Evolutionary conservation across 2,329 filamentous ascomycete genomes (phyloP).

Genomic region (Pyrenophora graminea): DNA sequence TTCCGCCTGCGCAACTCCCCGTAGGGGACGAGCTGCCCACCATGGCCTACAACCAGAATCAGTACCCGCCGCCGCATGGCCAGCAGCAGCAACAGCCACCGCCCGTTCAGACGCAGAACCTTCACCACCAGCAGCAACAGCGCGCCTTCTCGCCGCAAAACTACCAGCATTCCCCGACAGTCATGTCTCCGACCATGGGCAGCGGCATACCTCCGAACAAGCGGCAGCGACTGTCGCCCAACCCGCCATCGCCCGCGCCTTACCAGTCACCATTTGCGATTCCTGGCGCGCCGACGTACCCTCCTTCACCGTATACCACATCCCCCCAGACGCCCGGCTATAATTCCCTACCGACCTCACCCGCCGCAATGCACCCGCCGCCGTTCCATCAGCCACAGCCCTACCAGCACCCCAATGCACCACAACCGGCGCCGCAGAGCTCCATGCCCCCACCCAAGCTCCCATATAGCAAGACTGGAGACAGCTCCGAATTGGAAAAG

Average conservation of each 20-base stretch:
- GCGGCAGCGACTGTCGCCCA: constrained; percentile 71
- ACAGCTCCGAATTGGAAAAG: constrained; percentile 52
- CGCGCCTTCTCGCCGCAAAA: constrained; percentile 43
- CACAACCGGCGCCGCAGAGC: constrained; percentile 29
- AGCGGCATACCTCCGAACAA: constrained; percentile 67
- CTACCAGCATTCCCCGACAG: constrained; percentile 57
- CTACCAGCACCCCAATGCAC: constrained; percentile 39
- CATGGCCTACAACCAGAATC: constrained; percentile 40
- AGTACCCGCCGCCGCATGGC: constrained; percentile 32
- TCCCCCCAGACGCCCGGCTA: constrained; percentile 38
- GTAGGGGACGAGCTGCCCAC: constrained; percentile 32
- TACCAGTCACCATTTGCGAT: constrained; percentile 39
- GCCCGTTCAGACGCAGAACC: constrained; percentile 48
- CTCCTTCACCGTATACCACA: constrained; percentile 44
- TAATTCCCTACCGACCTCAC: constrained; percentile 39
- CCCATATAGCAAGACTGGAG: constrained; percentile 55
- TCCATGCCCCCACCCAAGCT: constrained; percentile 68
- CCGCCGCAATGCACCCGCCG: constrained; percentile 36
- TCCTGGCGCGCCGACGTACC: constrained; percentile 52
- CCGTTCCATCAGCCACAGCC: constrained; percentile 59
- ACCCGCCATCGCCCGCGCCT: constrained; percentile 62
- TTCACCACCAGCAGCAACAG: constrained; percentile 51
- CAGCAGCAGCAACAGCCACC: constrained; percentile 33
- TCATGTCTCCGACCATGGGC: constrained; percentile 52
- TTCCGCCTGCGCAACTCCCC: constrained; percentile 30